phyloP scores from a whole-genome alignment of 1,139 yeast species.

The Geotrichum australiense region DNA sequence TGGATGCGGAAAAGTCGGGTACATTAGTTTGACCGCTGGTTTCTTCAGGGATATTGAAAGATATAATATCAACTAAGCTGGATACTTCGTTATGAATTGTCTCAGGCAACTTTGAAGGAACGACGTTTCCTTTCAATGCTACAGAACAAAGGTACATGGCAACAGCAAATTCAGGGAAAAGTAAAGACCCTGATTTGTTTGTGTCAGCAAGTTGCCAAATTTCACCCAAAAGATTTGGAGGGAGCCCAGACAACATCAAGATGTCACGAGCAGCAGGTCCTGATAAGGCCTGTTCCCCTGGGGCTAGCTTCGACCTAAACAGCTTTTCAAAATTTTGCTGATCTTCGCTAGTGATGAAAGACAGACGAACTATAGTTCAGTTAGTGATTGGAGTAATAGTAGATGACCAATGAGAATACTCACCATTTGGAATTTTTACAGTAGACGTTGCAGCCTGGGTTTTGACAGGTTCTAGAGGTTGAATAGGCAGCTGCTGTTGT shows the following conservation, averaged over 20 bases:
- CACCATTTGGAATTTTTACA: constrained; percentile 30
- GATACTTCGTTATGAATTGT: constrained; percentile 76
- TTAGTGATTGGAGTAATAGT: constrained; percentile 15
- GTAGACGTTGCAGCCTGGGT: constrained; percentile 26
- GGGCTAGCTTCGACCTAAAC: constrained; percentile 70
- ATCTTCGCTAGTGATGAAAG: constrained; percentile 78
- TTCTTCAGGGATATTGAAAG: constrained; percentile 65
- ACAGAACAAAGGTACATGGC: constrained; percentile 83
- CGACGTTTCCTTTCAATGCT: constrained; percentile 66
- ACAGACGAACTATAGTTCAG: constrained; percentile 47
- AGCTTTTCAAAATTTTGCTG: constrained; percentile 79
- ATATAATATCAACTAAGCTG: constrained; percentile 82
- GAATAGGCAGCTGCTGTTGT: constrained; percentile 15
- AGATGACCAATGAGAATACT: constrained; percentile 36
- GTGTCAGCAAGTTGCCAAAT: constrained; percentile 91
- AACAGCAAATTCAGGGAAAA: constrained; percentile 92
- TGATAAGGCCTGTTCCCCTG: constrained; percentile 66
- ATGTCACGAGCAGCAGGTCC: constrained; percentile 73
- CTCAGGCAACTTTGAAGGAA: constrained; percentile 68
- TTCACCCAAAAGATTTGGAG: constrained; percentile 71
- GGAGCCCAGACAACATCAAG: constrained; percentile 70
- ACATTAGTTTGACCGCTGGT: constrained; percentile 27
- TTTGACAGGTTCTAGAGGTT: constrained; percentile 19
- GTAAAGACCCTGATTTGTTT: constrained; percentile 70
- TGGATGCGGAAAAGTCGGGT: constrained; percentile 27